phyloP scores from a whole-genome alignment of 345 rosid species.

The Syzygium grande region DNA sequence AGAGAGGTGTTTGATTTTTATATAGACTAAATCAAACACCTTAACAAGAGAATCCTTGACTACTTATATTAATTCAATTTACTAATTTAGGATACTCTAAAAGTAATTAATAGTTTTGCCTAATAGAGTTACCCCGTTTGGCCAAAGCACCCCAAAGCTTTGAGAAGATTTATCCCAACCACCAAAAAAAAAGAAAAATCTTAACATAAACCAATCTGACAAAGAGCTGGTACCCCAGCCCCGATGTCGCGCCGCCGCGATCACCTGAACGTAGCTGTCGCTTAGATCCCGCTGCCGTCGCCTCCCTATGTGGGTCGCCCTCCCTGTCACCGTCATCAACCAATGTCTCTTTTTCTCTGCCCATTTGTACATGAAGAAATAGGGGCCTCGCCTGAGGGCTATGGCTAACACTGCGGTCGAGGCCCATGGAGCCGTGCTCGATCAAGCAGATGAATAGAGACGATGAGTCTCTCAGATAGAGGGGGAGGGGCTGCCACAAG shows the following conservation, averaged over 20 bases:
- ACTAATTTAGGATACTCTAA: too few relatives aligned
- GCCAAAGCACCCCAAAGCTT: too few relatives aligned
- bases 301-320: neutral
- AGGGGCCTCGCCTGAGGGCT: neutral
- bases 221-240: neutral
- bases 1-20: too few relatives aligned
- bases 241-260: neutral
- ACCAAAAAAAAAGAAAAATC: too few relatives aligned
- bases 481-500: too few relatives aligned
- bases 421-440: neutral
- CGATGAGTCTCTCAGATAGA: neutral
- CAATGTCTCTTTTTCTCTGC: neutral
- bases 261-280: neutral
- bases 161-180: too few relatives aligned
- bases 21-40: neutral
- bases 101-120: too few relatives aligned
- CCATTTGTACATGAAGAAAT: neutral
- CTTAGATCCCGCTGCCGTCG: neutral
- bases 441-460: neutral
- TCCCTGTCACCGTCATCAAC: neutral
- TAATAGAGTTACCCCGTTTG: too few relatives aligned
- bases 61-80: neutral
- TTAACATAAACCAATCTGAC: neutral
- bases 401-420: neutral
- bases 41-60: neutral